Conservation (phyloP, 2,329 filamentous ascomycete genomes). For the Pseudogymnoascus sp. region DNA sequence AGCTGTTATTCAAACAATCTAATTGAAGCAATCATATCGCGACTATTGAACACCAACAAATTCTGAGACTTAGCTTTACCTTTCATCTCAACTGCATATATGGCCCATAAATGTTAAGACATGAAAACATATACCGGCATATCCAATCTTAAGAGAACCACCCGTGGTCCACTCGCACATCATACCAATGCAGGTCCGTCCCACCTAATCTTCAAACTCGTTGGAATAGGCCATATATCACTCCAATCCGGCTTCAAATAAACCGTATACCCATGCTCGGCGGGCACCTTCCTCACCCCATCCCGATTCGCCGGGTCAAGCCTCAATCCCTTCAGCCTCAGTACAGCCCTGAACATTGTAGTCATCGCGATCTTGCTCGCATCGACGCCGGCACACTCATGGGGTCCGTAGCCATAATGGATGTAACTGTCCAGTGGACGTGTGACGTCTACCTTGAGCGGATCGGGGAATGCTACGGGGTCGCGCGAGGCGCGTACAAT, state of each 20-base stretch:
- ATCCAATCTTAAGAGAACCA: neutral
- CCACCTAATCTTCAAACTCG: slow-evolving; percentile 26
- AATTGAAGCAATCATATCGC: neutral
- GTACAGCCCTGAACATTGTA: slow-evolving; percentile 28
- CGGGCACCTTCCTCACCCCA: slow-evolving; percentile 18
- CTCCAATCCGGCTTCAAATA: slow-evolving; percentile 63
- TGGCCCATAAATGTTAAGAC: neutral
- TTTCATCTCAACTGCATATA: neutral
- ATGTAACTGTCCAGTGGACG: slow-evolving; percentile 58
- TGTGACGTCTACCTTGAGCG: slow-evolving; percentile 51
- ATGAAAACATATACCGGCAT: neutral
- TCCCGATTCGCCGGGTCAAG: neutral
- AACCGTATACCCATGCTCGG: slow-evolving; percentile 23
- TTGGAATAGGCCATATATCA: slow-evolving; percentile 42
- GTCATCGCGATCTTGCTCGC: slow-evolving; percentile 54
- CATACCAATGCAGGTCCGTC: slow-evolving; percentile 15
- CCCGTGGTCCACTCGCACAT: neutral
- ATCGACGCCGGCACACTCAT: slow-evolving; percentile 54
- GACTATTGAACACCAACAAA: neutral
- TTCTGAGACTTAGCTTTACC: neutral
- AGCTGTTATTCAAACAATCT: neutral
- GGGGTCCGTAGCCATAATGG: slow-evolving; percentile 54
- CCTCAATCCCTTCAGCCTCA: slow-evolving; percentile 20
- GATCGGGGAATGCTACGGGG: slow-evolving; percentile 50
- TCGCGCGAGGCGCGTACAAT: slow-evolving; percentile 52